These are phyloP conservation scores for Fomitopsis betulina DNA, from an alignment of 1,284 basidiomycete species.

Conservation along the genomic window DNA sequence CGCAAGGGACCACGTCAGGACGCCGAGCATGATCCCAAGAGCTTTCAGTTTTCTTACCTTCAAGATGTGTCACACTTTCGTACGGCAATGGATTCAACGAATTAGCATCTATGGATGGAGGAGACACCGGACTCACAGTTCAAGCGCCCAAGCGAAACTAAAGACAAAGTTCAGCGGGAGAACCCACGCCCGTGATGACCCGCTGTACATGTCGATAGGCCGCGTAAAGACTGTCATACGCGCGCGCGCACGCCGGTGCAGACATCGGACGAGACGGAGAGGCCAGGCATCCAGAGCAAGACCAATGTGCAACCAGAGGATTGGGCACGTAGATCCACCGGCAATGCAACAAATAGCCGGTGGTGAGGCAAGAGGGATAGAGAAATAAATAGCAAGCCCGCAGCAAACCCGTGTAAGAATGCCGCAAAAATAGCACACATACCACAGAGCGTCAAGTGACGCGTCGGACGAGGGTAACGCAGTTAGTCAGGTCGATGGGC, in stretches of 20 bases:
- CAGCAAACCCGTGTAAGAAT: background rate
- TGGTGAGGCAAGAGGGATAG: background rate
- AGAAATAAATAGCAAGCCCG: background rate
- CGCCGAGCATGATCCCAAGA: background rate
- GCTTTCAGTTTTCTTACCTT: constrained; percentile 40
- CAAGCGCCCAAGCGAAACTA: constrained; percentile 65
- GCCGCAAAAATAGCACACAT: background rate
- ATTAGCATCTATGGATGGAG: background rate
- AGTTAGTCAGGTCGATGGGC: too few species aligned
- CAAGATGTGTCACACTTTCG: constrained; percentile 70
- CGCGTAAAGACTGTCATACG: constrained; percentile 48
- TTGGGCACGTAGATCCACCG: background rate
- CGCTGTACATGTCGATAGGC: constrained; percentile 41
- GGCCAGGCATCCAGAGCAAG: background rate
- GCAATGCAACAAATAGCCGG: background rate
- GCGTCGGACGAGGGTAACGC: too few species aligned
- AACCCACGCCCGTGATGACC: constrained; percentile 43
- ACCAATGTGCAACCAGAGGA: background rate
- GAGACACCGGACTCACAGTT: constrained; percentile 46
- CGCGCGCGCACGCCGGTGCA: background rate
- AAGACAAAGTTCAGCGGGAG: constrained; percentile 64
- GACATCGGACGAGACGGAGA: background rate
- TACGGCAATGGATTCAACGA: background rate
- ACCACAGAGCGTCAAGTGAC: background rate
- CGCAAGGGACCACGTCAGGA: background rate